Evolutionary conservation across 1,139 yeast species (phyloP), one percentile per base, ranked within the genome.

Genomic region (Zygoascus sp.): DNA sequence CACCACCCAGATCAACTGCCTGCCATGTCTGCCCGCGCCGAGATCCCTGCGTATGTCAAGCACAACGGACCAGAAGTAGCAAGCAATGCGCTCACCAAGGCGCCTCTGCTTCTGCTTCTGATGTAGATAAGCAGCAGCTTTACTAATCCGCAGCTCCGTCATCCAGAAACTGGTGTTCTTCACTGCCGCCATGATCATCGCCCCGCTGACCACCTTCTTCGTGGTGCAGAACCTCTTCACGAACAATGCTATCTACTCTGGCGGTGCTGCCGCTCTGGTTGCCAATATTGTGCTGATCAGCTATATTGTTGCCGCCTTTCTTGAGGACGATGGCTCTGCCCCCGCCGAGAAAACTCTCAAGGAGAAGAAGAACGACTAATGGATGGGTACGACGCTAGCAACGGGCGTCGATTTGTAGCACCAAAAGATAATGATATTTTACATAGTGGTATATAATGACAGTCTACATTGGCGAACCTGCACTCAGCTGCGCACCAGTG

Each of bases 221-320:
- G 53, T 73, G 7, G 67, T 77, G 30, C 88, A 83, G 59, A 44
- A 42, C 41, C 25, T 47, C 11, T 42, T 72, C 54, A 76, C 66
- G 41, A 67, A 68, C 46, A 85, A 79, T 58, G 78, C 95, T 4
- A 68, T 89, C 13, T 69, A 83, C 41, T 84, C 95, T 47, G 98
- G 98, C 30, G 96, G 96, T 4, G 62, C 82, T 15, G 96, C 97
- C 27, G 97, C 97, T 0, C 70, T 81, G 16, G 80, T 81, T 43
- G 97, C 97, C 40, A 92, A 92, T 62, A 68, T 86, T 11, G 97
- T 92, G 32, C 74, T 92, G 56, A 78, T 90, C 47, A 92, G 90
- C 1, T 92, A 87, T 62, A 84, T 92, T 19, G 73, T 88, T 15
- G 90, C 80, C 45, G 97, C 98, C 0, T 89, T 90, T 64, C 76